Evolutionary conservation across 176 grass and related monocot species (phyloP).

Genomic region (Rhynchospora tenuis): DNA sequence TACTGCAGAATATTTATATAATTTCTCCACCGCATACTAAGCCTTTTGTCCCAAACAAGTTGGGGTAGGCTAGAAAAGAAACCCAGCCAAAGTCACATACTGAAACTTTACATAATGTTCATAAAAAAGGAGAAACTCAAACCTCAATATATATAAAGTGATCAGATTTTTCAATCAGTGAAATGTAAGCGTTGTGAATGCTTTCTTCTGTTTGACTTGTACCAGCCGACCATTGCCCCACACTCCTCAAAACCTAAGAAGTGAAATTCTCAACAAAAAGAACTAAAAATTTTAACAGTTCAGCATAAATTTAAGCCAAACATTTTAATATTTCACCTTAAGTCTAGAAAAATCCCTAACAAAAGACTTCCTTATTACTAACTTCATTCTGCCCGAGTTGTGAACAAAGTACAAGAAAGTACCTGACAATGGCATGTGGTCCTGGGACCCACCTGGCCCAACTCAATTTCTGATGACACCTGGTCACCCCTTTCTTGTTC

Average conservation of each 20-base stretch:
- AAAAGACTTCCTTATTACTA: background rate
- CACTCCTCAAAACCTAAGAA: conserved; percentile 69
- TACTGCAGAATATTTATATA: background rate
- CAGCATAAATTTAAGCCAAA: background rate
- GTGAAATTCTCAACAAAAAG: conserved; percentile 15
- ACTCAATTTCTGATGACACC: conserved; percentile 45
- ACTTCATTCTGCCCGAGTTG: background rate
- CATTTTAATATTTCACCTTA: background rate
- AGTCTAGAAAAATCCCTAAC: background rate
- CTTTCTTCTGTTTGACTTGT: conserved; percentile 82
- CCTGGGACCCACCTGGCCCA: conserved; percentile 61
- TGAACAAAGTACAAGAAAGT: conserved; percentile 6
- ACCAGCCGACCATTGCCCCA: conserved; percentile 68
- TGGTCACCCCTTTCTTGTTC: conserved; percentile 53
- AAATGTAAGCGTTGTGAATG: conserved; percentile 75
- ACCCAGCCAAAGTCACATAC: too few species aligned
- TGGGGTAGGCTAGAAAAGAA: too few species aligned
- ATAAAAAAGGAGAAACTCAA: conserved; percentile 18
- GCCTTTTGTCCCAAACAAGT: too few species aligned
- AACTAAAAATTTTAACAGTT: background rate
- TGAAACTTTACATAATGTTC: background rate
- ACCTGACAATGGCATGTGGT: conserved; percentile 70
- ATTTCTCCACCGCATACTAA: background rate
- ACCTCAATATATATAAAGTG: conserved; percentile 75
- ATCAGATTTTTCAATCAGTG: conserved; percentile 71